A percentile compares a stretch with the other conserved stretches of the same genome.
These are phyloP conservation scores for Lepiota brunneoincarnata DNA, from an alignment of 768 basidiomycete species.

Conservation along the genomic window DNA sequence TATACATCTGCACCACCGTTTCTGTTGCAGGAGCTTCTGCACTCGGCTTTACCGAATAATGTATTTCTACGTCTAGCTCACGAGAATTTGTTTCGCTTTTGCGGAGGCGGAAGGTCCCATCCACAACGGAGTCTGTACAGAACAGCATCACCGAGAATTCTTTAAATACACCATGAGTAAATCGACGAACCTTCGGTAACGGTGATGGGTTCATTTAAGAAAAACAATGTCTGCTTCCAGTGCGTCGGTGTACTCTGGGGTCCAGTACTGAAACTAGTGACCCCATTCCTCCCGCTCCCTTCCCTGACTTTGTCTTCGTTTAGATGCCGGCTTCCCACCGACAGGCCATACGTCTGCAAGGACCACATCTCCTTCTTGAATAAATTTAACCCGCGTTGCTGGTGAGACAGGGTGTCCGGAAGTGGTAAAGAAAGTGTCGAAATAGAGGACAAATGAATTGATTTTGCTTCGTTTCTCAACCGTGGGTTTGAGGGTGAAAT, in stretches of 20 bases:
- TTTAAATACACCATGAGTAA: not conserved
- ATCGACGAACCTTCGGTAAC: conserved; percentile 66
- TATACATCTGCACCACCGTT: conserved; percentile 73
- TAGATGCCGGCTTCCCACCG: conserved; percentile 59
- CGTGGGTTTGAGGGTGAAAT: conserved; percentile 74
- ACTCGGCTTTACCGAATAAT: conserved; percentile 56
- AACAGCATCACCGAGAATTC: conserved; percentile 1
- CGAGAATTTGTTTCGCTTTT: conserved; percentile 82
- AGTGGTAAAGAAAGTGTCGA: conserved; percentile 88
- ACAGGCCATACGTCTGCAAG: conserved; percentile 83
- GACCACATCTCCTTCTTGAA: conserved; percentile 56
- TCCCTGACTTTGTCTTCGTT: conserved; percentile 58
- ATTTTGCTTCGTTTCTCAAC: conserved; percentile 60
- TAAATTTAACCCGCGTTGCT: conserved; percentile 48
- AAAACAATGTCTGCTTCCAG: conserved; percentile 94
- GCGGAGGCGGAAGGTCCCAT: conserved; percentile 78
- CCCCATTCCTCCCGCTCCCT: conserved; percentile 36
- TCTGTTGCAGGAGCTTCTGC: conserved; percentile 32
- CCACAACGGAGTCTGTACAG: conserved; percentile 62
- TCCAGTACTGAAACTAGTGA: conserved; percentile 87
- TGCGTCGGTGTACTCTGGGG: conserved; percentile 87
- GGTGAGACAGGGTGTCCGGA: conserved; percentile 52
- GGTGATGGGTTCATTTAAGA: conserved; percentile 76
- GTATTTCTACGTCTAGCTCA: conserved; percentile 90
- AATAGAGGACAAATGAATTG: conserved; percentile 85